phyloP scores from a whole-genome alignment of 148 eudicot genomes.

The Nepenthes gracilis region DNA sequence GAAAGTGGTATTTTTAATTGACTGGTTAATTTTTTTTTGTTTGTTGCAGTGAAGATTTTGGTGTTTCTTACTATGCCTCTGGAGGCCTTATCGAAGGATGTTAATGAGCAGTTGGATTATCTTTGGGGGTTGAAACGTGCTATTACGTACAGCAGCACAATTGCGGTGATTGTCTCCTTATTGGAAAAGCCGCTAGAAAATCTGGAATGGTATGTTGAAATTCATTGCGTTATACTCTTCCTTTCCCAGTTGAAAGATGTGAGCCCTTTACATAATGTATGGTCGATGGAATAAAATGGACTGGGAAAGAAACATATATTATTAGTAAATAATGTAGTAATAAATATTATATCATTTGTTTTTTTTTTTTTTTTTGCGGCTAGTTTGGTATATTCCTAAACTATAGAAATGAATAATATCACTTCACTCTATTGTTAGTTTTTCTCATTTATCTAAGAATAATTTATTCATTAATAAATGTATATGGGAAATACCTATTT shows the following conservation, averaged over 20 bases:
- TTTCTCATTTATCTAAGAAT: no score
- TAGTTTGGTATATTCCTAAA: no score
- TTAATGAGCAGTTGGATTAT: constrained; percentile 68
- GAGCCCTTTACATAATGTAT: background rate
- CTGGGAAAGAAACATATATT: no score
- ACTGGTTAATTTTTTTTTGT: background rate
- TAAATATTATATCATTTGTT: no score
- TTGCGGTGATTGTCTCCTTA: constrained; percentile 68
- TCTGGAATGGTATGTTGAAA: constrained; percentile 48
- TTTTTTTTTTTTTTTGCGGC: no score
- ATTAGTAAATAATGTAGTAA: no score
- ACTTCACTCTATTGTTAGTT: no score
- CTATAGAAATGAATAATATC: no score
- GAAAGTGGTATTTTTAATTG: background rate
- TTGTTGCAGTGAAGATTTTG: constrained; percentile 71
- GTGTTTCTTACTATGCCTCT: constrained; percentile 95
- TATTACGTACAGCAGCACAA: constrained; percentile 43
- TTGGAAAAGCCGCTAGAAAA: constrained; percentile 82
- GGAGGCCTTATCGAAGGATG: constrained; percentile 58
- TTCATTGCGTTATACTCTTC: background rate
- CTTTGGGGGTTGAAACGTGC: constrained; percentile 73
- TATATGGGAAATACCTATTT: no score
- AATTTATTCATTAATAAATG: no score
- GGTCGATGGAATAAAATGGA: no score
- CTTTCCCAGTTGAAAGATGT: background rate